Conservation (phyloP, 2,329 filamentous ascomycete species). For the Sphaceloma murrayae region DNA sequence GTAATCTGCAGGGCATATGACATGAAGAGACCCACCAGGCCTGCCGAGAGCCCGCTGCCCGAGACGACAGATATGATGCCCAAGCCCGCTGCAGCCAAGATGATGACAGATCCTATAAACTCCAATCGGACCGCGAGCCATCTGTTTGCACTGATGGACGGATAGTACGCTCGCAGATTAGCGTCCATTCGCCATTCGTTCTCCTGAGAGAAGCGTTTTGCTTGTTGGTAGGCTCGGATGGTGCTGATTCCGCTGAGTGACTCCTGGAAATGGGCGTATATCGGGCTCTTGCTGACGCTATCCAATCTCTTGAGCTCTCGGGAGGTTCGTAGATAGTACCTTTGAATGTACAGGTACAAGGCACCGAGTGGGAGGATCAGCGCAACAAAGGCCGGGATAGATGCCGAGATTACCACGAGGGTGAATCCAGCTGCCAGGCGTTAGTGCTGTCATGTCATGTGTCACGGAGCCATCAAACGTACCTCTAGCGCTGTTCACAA, state of each 20-base stretch:
- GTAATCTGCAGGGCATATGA: constrained; percentile 97
- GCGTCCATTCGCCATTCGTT: constrained; percentile 97
- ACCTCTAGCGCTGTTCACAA: constrained; percentile 42
- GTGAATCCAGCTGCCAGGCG: constrained; percentile 55
- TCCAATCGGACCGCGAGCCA: constrained; percentile 94
- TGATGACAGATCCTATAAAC: constrained; percentile 90
- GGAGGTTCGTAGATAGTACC: constrained; percentile 93
- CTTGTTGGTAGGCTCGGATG: constrained; percentile 87
- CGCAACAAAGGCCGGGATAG: constrained; percentile 70
- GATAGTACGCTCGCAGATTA: constrained; percentile 89
- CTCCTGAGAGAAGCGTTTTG: constrained; percentile 76
- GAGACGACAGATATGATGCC: constrained; percentile 69
- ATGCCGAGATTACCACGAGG: constrained; percentile 69
- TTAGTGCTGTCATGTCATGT: constrained; percentile 14
- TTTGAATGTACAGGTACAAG: constrained; percentile 86
- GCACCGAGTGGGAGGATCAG: constrained; percentile 71
- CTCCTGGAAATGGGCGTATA: constrained; percentile 98
- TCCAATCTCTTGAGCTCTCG: constrained; percentile 93
- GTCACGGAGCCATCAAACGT: constrained; percentile 22
- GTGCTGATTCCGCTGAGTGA: constrained; percentile 88
- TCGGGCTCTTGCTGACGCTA: constrained; percentile 88
- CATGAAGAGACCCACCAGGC: constrained; percentile 86
- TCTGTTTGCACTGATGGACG: constrained; percentile 78
- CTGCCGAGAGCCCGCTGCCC: constrained; percentile 54
- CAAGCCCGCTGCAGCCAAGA: constrained; percentile 74